A percentile compares a stretch with the other conserved stretches of the same genome.
These are phyloP conservation scores for Cercospora citrullina DNA, from an alignment of 2,329 filamentous ascomycete species.

Conservation along the genomic window DNA sequence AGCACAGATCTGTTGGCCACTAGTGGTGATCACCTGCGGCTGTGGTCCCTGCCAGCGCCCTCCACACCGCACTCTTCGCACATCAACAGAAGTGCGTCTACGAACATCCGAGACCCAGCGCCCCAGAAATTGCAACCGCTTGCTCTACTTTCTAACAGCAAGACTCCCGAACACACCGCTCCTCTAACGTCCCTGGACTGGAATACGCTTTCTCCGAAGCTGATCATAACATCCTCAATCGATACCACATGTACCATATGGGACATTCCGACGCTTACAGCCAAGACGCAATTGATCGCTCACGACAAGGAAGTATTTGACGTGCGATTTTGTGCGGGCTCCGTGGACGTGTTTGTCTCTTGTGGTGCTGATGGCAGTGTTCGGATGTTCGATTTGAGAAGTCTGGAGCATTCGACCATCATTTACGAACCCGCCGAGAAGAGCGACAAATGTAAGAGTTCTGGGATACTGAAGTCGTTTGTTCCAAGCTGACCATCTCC, in stretches of 20 bases:
- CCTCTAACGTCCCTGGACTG: constrained; percentile 95
- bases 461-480: background rate
- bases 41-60: constrained; percentile 79
- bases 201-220: constrained; percentile 94
- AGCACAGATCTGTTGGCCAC: constrained; percentile 93
- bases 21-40: constrained; percentile 85
- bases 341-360: constrained; percentile 97
- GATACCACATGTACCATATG: constrained; percentile 99
- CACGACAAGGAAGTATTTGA: constrained; percentile 99
- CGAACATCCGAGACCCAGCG: constrained; percentile 60
- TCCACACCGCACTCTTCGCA: constrained; percentile 52
- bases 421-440: constrained; percentile 97
- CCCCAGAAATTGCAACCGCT: constrained; percentile 86
- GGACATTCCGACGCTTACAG: constrained; percentile 97
- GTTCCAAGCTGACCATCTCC: background rate
- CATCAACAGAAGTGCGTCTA: constrained; percentile 65
- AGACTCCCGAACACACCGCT: constrained; percentile 96
- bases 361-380: constrained; percentile 97
- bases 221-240: constrained; percentile 98
- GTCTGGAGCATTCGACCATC: constrained; percentile 95
- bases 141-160: constrained; percentile 92
- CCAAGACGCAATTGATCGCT: constrained; percentile 96
- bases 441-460: constrained; percentile 53
- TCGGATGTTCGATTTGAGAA: constrained; percentile 96
- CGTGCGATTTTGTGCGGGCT: constrained; percentile 95